Percentiles rank a stretch among this genome's conserved stretches.
phyloP scores from a whole-genome alignment of 768 basidiomycete species.

The Pleurotus eryngii region DNA sequence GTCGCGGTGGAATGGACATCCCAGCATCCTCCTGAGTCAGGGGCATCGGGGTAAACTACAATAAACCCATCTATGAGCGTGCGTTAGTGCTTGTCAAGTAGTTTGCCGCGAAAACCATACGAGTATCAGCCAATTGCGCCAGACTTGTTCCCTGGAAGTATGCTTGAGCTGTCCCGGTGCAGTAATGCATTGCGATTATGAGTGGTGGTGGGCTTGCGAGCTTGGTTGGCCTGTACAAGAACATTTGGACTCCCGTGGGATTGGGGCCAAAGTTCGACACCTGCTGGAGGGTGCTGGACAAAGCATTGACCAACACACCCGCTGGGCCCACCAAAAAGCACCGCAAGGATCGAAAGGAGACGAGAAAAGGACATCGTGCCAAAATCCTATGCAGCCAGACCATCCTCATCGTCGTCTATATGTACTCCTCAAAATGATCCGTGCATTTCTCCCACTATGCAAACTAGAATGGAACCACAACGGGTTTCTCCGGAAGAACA shows the following conservation, averaged over 20 bases:
- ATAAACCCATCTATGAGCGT: constrained; percentile 37
- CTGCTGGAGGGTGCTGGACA: constrained; percentile 32
- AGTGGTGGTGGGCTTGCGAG: constrained; percentile 38
- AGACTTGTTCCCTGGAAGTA: constrained; percentile 49
- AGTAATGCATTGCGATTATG: constrained; percentile 53
- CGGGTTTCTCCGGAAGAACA: no score
- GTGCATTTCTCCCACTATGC: background rate
- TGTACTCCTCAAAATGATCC: constrained; percentile 1
- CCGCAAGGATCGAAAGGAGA: background rate
- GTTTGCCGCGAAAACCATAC: background rate
- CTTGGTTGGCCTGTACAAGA: constrained; percentile 37
- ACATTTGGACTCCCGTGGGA: constrained; percentile 50
- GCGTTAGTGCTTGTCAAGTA: no score
- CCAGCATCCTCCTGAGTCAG: constrained; percentile 46
- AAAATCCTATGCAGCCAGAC: background rate
- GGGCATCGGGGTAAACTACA: constrained; percentile 47
- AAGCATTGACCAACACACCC: constrained; percentile 21
- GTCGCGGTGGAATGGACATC: constrained; percentile 49
- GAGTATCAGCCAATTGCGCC: constrained; percentile 43
- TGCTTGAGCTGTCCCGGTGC: constrained; percentile 47
- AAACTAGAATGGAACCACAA: background rate
- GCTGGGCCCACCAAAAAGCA: constrained; percentile 15
- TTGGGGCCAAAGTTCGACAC: constrained; percentile 48
- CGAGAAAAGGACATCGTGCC: background rate
- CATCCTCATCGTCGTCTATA: background rate